Evolutionary conservation across 2,329 filamentous ascomycete species (phyloP).

Genomic region (Colletotrichum sidae): DNA sequence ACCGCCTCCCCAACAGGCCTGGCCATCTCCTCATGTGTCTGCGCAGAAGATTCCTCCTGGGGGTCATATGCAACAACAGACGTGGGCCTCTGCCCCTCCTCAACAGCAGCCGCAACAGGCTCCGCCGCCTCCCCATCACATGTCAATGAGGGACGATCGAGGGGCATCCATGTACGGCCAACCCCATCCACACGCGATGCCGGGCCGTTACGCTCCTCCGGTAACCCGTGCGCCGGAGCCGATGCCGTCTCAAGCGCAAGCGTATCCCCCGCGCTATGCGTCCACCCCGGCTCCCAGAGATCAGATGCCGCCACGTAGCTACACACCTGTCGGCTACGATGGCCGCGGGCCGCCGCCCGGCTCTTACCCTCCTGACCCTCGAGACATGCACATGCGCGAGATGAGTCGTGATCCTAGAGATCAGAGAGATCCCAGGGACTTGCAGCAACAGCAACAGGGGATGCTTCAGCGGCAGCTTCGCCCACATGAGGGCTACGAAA

Average conservation of each 20-base stretch:
- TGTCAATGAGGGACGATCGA: constrained; percentile 52
- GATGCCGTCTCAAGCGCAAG: constrained; percentile 52
- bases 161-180: constrained; percentile 49
- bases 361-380: constrained; percentile 48
- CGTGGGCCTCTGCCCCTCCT: constrained; percentile 44
- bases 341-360: constrained; percentile 52
- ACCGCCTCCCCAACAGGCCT: constrained; percentile 45
- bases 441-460: constrained; percentile 39
- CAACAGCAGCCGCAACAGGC: constrained; percentile 42
- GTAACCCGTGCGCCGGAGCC: constrained; percentile 55
- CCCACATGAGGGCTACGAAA: constrained; percentile 58
- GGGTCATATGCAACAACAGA: constrained; percentile 47
- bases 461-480: constrained; percentile 56
- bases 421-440: constrained; percentile 46
- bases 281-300: constrained; percentile 57
- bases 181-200: constrained; percentile 47
- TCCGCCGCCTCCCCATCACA: constrained; percentile 37
- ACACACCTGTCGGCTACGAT: constrained; percentile 59
- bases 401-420: constrained; percentile 49
- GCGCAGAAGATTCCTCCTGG: constrained; percentile 51
- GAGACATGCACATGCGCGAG: constrained; percentile 52
- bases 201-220: constrained; percentile 51
- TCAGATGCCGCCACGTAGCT: constrained; percentile 57
- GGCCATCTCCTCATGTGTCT: constrained; percentile 51
- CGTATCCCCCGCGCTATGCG: constrained; percentile 57